Base-by-base conservation (phyloP, 2,329 filamentous ascomycete species). In the Zalaria obscura region DNA sequence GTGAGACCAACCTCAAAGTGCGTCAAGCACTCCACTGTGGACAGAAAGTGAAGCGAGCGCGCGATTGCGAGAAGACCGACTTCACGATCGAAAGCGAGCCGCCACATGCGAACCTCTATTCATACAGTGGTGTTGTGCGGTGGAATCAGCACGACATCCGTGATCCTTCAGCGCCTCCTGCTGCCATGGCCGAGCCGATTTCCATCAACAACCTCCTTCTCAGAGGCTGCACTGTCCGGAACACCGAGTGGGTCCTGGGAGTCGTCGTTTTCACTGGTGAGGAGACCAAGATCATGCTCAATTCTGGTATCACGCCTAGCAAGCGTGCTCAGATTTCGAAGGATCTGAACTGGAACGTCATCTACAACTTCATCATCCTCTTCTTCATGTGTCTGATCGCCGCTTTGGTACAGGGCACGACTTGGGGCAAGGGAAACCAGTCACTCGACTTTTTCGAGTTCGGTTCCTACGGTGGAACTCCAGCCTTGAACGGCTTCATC, bases 281-380 rank as follows among this genome's bases (percentile, higher is more conserved):
- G 55, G 89, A 98, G 59, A 94, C 89, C 29, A 98, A 96, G 66
- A 96, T 95, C 59, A 98, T 98, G 91, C 83, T 95, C 67, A 98
- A 98, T 58, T 84, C 91, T 27, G 91, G 91, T 45, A 81, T 89
- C 47, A 98, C 91, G 1, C 91, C 93, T 8, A 93, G 78, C 59
- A 98, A 98, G 68, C 83, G 89, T 47, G 78, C 91, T 32, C 79
- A 85, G 50, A 88, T 98, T 53, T 85, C 88, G 40, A 81, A 86
- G 48, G 88, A 94, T 59, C 74, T 98, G 51, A 98, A 98, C 67
- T 93, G 86, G 75, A 94, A 94, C 61, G 88, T 98, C 60, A 74
- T 96, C 46, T 93, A 88, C 73, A 98, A 98, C 63, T 96, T 98
- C 57, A 69, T 83, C 52, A 78, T 98, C 51, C 74, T 98, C 9